Percentiles rank a stretch among this genome's conserved stretches.
Evolutionary conservation across 2,329 filamentous ascomycete species (phyloP).

Genomic region (Fusarium sp.): DNA sequence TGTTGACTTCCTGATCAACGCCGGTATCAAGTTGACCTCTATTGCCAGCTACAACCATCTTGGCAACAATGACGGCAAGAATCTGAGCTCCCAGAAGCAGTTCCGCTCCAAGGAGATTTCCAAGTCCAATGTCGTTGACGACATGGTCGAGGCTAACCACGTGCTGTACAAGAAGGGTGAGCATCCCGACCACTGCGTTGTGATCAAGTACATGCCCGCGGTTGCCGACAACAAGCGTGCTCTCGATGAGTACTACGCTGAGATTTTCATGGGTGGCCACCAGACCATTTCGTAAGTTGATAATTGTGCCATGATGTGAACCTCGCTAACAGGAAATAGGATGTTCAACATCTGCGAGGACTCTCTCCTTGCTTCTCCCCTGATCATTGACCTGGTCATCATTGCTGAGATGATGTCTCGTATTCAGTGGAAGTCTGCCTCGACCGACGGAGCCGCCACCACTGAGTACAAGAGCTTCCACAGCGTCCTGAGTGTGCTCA

Average conservation of each 20-base stretch:
- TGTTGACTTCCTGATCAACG: slow-evolving; percentile 98
- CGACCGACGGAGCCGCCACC: slow-evolving; percentile 62
- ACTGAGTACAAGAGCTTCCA: slow-evolving; percentile 93
- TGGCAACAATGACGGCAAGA: slow-evolving; percentile 99
- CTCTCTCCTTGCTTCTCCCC: slow-evolving; percentile 91
- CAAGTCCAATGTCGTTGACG: slow-evolving; percentile 98
- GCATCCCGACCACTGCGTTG: slow-evolving; percentile 97
- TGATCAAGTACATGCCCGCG: slow-evolving; percentile 99
- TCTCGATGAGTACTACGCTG: slow-evolving; percentile 98
- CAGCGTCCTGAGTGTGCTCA: slow-evolving; percentile 94
- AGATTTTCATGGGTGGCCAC: slow-evolving; percentile 99
- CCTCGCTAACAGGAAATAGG: slow-evolving; percentile 58
- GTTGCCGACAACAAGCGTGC: slow-evolving; percentile 99
- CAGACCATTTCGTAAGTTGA: slow-evolving; percentile 86
- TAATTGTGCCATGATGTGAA: background rate
- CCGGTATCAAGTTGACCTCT: slow-evolving; percentile 97
- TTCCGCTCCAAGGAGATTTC: slow-evolving; percentile 99
- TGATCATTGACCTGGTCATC: slow-evolving; percentile 96
- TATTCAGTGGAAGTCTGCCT: slow-evolving; percentile 85
- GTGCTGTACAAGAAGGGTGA: slow-evolving; percentile 92
- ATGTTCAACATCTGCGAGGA: slow-evolving; percentile 99
- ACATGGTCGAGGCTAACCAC: slow-evolving; percentile 97
- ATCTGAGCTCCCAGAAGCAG: slow-evolving; percentile 95
- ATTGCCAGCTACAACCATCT: slow-evolving; percentile 99
- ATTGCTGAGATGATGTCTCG: slow-evolving; percentile 98